Evolutionary conservation across 225 moss, liverwort and hornwort genomes (phyloP), one percentile per base, ranked within the genome.

Genomic region (Lunularia cruciata): DNA sequence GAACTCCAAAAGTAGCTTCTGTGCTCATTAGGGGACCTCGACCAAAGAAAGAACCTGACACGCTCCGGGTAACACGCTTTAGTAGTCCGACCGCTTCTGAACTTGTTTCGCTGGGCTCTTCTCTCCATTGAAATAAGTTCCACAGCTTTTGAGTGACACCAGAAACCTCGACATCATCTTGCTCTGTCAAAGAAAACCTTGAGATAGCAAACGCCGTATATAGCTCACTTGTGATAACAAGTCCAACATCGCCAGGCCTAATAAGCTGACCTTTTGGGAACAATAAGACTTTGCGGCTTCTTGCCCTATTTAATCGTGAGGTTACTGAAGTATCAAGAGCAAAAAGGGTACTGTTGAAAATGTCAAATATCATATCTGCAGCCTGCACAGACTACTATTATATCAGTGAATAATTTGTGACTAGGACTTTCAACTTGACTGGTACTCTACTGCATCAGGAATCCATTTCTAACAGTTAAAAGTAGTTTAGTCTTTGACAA

Each of bases 221-320:
- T 5, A 93, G 78, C 58, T 93, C 83, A 62, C 75, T 79, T 36
- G 91, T 75, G 31, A 98, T 91, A 20, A 93, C 80, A 31, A 98
- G 72, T 1, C 98, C 98, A 49, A 93, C 63, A 67, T 98, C 98
- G 7, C 86, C 78, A 15, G 76, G 83, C 69, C 83, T 78, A 61
- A 98, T 88, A 26, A 78, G 68, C 0, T 89, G 86, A 6, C 89
- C 93, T 73, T 79, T 88, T 8, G 98, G 98, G 70, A 88, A 86
- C n/a, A 93, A 75, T 25, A 93, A 73, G 45, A 95, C 88, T 74
- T 83, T 78, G 20, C 85, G 89, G 40, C 68, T 37, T 70, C 3
- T 63, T 46, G 78, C 45, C 31, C 78, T 37, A 18, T 45, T 81
- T 73, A 76, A 78, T 53, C 45, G 57, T 22, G 77, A 83, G 26